Evolutionary conservation across 306 rosid genomes (phyloP), one percentile per base, ranked within the genome.

Genomic region (Echinosophora koreensis): DNA sequence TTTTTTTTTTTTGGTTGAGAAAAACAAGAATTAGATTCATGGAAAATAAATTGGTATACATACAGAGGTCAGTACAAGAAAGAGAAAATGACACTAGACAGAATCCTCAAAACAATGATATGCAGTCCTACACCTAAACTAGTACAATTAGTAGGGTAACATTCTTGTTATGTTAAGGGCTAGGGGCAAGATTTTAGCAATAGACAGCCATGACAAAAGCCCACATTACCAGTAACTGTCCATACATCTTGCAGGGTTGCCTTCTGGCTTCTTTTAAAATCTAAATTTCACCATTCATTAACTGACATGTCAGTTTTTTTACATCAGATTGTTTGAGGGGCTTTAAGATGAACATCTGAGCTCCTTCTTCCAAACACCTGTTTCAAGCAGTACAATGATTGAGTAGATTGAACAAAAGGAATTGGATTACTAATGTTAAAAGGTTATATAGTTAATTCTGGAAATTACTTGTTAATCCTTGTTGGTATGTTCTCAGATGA

Each of bases 331-430:
- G 97, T 65, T 88, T 92, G 76, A 94, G 84, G 5, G 98, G 97
- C 87, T 94, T 94, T 63, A 84, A 56, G 64, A 94, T 89, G 92
- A 92, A 94, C 96, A 92, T 94, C 71, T 94, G 90, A 79, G 98
- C 98, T 81, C 98, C 98, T 80, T 92, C 97, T 82, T 89, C 94
- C 61, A 94, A 71, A 84, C 98, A 94, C 93, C 97, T 90, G 83
- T 34, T 55, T 61, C 68, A 28, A 59, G 5, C 27, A 38, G 30
- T 58, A 10, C 57, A 35, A 63, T 27, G 38, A 55, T 70, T 22
- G 12, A 38, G 18, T 66, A 50, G 1, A 52, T 5, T 83, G 44
- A 37, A 34, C 17, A 39, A 7, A 2, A 73, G 5, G 66, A 65
- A 6, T 35, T 2, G 46, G 50, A 64, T 3, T 2, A 59, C 57